A percentile compares a stretch with the other conserved stretches of the same genome.
These are phyloP conservation scores for Aureobasidium sp. DNA, from an alignment of 2,329 filamentous ascomycete genomes.

Conservation along the genomic window DNA sequence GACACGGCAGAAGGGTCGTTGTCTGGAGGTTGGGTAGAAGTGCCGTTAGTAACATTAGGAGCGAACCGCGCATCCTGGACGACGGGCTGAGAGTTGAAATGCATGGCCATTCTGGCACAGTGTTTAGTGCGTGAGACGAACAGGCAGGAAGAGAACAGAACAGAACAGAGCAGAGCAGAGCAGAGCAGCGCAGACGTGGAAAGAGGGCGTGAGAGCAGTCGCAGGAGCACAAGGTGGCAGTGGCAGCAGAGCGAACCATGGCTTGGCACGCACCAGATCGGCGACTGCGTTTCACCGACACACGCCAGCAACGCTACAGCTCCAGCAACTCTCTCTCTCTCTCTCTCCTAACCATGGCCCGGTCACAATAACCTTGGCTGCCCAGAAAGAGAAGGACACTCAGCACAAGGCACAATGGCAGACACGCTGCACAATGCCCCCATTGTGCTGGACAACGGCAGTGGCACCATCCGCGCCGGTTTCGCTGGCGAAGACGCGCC, in stretches of 20 bases:
- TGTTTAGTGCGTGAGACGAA: no score
- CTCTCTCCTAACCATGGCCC: not conserved
- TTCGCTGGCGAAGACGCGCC: constrained; percentile 94
- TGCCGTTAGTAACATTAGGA: not conserved
- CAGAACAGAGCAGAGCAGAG: no score
- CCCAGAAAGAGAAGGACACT: not conserved
- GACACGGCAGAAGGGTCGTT: not conserved
- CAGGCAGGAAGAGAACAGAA: no score
- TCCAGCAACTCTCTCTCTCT: not conserved
- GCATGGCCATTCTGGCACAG: not conserved
- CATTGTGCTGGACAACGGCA: constrained; percentile 98
- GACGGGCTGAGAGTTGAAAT: not conserved
- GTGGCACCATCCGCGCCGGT: constrained; percentile 91
- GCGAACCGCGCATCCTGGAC: constrained; percentile 1
- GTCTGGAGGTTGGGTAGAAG: not conserved
- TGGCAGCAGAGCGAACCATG: not conserved
- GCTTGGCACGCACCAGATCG: not conserved
- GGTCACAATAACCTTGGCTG: not conserved
- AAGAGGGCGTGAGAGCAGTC: not conserved
- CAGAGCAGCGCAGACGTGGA: not conserved
- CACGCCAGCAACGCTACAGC: not conserved
- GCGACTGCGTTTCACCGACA: not conserved
- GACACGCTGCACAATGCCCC: constrained; percentile 85
- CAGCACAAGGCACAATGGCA: constrained; percentile 43
- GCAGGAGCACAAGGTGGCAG: not conserved